These are phyloP conservation scores for Syzygium malaccense DNA, from an alignment of 441 rosid species.

Conservation along the genomic window DNA sequence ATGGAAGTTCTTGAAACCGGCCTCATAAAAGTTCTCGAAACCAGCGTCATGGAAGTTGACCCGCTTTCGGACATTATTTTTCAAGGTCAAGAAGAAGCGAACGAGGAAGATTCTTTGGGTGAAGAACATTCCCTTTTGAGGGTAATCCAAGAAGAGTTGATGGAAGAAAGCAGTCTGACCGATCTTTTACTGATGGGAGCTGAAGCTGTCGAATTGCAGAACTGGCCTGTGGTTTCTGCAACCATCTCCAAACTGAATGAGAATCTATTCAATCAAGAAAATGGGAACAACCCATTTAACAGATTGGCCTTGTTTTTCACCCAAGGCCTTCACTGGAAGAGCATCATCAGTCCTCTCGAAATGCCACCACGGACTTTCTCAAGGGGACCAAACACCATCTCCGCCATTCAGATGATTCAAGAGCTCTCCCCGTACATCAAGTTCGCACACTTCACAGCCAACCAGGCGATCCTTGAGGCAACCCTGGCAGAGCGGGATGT, in stretches of 20 bases:
- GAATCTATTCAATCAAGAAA: neutral
- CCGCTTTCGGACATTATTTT: neutral
- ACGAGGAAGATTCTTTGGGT: neutral
- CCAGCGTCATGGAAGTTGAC: neutral
- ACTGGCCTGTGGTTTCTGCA: constrained; percentile 9
- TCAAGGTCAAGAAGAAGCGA: neutral
- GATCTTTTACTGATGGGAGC: constrained; percentile 22
- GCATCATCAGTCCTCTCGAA: neutral
- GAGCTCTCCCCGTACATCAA: constrained; percentile 22
- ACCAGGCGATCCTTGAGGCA: constrained; percentile 28
- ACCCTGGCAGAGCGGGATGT: constrained; percentile 1
- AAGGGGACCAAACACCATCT: neutral
- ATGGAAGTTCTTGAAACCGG: neutral
- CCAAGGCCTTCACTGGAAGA: constrained; percentile 14
- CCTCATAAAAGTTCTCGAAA: neutral
- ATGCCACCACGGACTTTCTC: neutral
- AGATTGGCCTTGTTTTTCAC: constrained; percentile 16
- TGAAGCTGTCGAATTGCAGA: constrained; percentile 20
- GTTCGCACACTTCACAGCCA: constrained; percentile 23
- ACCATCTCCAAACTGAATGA: constrained; percentile 6
- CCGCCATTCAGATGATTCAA: constrained; percentile 18
- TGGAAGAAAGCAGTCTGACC: constrained; percentile 4
- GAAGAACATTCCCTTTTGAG: neutral
- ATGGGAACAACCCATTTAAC: neutral
- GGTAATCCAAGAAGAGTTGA: neutral